These are phyloP conservation scores for Haplosporangium sp. DNA, from an alignment of 371 early-diverging fungal species.

Conservation along the genomic window DNA sequence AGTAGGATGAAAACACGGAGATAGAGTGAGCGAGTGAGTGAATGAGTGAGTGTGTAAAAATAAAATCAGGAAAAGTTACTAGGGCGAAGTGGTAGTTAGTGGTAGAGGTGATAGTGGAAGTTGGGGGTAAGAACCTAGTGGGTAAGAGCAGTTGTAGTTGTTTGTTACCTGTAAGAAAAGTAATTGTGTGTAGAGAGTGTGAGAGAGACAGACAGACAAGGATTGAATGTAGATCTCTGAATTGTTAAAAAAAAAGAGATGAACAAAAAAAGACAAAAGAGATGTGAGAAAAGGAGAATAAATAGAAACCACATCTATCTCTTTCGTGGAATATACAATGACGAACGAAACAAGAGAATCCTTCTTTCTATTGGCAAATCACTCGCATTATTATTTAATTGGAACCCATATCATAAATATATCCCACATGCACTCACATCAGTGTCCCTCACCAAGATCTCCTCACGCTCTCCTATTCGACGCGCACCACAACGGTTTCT, in stretches of 20 bases:
- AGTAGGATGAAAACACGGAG: not conserved
- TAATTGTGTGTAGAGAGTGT: not conserved
- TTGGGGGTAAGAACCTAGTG: not conserved
- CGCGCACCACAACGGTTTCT: slow-evolving; percentile 6
- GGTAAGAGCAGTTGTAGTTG: not conserved
- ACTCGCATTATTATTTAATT: not conserved
- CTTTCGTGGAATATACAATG: not conserved
- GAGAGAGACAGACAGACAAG: not conserved
- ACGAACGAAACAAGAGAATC: not conserved
- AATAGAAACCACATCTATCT: not conserved
- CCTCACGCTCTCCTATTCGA: not conserved
- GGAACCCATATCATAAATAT: too few relatives aligned
- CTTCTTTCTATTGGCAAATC: not conserved
- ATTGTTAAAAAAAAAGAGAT: not conserved
- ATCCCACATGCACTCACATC: too few relatives aligned
- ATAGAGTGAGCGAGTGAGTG: too few relatives aligned
- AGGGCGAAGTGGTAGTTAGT: too few relatives aligned
- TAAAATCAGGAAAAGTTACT: too few relatives aligned
- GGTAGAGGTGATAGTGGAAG: too few relatives aligned
- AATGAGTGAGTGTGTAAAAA: too few relatives aligned
- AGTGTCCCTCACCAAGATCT: too few relatives aligned
- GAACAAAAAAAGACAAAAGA: not conserved
- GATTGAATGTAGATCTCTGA: not conserved
- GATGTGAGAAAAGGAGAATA: not conserved
- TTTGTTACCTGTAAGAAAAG: not conserved